These are phyloP conservation scores for Penicillium sp. DNA, from an alignment of 2,329 filamentous ascomycete genomes.

Conservation along the genomic window DNA sequence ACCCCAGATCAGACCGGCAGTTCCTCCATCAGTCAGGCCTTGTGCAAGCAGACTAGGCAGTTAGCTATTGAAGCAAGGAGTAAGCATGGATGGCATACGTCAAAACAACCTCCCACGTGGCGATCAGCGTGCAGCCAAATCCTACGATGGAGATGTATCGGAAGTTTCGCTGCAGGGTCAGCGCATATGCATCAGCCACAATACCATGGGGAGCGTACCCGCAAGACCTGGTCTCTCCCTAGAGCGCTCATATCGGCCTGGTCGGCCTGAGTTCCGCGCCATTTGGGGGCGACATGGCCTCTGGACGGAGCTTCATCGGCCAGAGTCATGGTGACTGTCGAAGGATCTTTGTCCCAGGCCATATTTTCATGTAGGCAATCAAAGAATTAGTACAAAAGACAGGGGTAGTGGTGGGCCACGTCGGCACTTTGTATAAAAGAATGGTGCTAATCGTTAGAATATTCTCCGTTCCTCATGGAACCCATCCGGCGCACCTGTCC, in stretches of 20 bases:
- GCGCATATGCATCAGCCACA: background rate
- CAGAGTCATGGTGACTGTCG: background rate
- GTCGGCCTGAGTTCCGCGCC: slow-evolving; percentile 19
- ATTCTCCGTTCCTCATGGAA: background rate
- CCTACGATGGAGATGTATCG: slow-evolving; percentile 44
- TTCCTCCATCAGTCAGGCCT: slow-evolving; percentile 46
- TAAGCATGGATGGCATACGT: slow-evolving; percentile 24
- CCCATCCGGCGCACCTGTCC: background rate
- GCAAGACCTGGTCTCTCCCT: slow-evolving; percentile 40
- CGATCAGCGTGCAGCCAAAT: slow-evolving; percentile 42
- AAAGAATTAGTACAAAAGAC: background rate
- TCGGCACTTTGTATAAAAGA: background rate
- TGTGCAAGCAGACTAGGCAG: background rate
- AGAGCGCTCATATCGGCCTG: slow-evolving; percentile 36
- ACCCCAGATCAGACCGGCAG: slow-evolving; percentile 53
- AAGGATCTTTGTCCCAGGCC: slow-evolving; percentile 1
- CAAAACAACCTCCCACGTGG: slow-evolving; percentile 43
- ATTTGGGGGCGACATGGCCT: background rate
- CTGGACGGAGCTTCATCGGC: background rate
- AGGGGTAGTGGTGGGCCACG: background rate
- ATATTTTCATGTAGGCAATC: background rate
- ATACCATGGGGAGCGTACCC: slow-evolving; percentile 22
- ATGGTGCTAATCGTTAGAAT: background rate
- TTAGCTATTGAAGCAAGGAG: background rate
- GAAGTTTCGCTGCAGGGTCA: slow-evolving; percentile 40